Conservation (phyloP, 352 stramenopile species). For the Globisporangium paroecandrum region DNA sequence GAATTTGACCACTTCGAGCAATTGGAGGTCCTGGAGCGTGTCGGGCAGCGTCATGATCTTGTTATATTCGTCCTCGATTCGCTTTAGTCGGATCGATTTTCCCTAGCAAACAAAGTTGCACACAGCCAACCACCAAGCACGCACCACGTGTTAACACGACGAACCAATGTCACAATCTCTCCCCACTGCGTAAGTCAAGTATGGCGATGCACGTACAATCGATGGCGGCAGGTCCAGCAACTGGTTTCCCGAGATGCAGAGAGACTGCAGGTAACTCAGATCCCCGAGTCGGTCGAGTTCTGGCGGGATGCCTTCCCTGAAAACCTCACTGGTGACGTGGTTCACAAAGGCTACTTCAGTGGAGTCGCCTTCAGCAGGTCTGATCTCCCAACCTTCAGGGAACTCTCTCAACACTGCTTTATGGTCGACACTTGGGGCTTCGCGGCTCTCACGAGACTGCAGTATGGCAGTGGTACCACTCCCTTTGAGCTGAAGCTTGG, state of each 20-base stretch:
- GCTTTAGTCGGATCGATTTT: slow-evolving; percentile 50
- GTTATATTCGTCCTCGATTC: slow-evolving; percentile 70
- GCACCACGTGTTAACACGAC: background rate
- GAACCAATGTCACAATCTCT: background rate
- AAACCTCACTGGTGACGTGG: slow-evolving; percentile 35
- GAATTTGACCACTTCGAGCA: slow-evolving; percentile 43
- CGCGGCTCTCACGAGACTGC: background rate
- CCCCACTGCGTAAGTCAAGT: background rate
- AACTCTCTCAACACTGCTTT: slow-evolving; percentile 17
- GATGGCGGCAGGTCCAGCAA: slow-evolving; percentile 57
- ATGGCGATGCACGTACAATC: slow-evolving; percentile 34
- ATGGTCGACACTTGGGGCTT: background rate
- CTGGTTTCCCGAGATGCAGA: slow-evolving; percentile 61
- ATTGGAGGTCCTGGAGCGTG: slow-evolving; percentile 41
- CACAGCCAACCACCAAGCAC: slow-evolving; percentile 5
- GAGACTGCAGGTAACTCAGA: slow-evolving; percentile 35
- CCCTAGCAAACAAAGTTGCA: slow-evolving; percentile 28
- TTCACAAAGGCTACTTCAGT: slow-evolving; percentile 50
- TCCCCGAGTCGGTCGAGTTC: slow-evolving; percentile 53
- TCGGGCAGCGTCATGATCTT: slow-evolving; percentile 54
- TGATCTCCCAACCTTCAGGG: slow-evolving; percentile 51
- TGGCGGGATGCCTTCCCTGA: slow-evolving; percentile 27
- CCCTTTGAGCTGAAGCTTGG: slow-evolving; percentile 26
- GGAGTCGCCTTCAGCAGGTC: slow-evolving; percentile 25
- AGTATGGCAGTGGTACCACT: background rate